Conservation (phyloP, 2,329 filamentous ascomycete species). For the Trichothecium roseum region DNA sequence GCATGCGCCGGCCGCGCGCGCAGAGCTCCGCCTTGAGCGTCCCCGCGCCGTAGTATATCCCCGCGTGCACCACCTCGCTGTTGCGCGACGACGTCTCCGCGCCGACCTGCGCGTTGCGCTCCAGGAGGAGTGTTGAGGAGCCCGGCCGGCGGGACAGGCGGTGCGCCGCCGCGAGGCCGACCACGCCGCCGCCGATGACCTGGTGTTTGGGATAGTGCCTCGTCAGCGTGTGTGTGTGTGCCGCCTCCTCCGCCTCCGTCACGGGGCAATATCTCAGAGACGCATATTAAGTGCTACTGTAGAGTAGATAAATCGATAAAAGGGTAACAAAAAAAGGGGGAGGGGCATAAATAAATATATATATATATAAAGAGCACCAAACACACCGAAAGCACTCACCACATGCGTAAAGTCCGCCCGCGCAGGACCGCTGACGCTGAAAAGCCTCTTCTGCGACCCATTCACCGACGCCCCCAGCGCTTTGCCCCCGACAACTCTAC, state of each 20-base stretch:
- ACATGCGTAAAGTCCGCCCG: conserved; percentile 34
- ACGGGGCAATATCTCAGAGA: neutral
- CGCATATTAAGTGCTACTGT: too few relatives aligned
- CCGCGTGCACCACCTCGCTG: conserved; percentile 93
- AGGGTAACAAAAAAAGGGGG: too few relatives aligned
- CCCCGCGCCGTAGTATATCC: conserved; percentile 72
- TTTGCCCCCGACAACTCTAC: too few relatives aligned
- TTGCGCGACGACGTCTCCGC: conserved; percentile 86
- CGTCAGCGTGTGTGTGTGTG: too few relatives aligned
- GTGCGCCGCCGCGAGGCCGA: conserved; percentile 72
- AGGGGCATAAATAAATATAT: too few relatives aligned
- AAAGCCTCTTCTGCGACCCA: conserved; percentile 7
- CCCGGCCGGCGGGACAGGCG: conserved; percentile 55
- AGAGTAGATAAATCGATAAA: too few relatives aligned
- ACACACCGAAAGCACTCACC: too few relatives aligned
- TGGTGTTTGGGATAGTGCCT: too few relatives aligned
- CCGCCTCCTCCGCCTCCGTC: too few relatives aligned
- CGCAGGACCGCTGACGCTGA: conserved; percentile 22
- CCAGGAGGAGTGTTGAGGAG: conserved; percentile 61
- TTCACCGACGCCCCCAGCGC: too few relatives aligned
- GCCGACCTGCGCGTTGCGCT: conserved; percentile 65
- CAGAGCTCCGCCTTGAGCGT: conserved; percentile 80
- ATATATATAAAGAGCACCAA: too few relatives aligned
- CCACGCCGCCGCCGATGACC: conserved; percentile 52
- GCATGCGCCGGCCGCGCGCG: conserved; percentile 60